Conservation (phyloP, 768 basidiomycete genomes). For the Flagelloscypha sp. region DNA sequence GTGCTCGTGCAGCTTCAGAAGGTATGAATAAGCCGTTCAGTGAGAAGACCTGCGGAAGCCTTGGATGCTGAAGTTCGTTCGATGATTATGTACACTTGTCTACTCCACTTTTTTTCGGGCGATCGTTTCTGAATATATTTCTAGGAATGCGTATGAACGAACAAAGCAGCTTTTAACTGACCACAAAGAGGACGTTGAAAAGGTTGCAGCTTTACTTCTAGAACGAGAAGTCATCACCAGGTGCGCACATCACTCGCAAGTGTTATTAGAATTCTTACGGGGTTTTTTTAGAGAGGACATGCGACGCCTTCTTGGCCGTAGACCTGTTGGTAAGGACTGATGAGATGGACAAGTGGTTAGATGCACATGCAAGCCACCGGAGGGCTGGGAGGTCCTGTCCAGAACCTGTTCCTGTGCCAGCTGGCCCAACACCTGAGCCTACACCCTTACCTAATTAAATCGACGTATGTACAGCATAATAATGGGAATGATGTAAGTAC, state of each 20-base stretch:
- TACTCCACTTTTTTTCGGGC: not conserved
- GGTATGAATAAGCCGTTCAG: constrained; percentile 96
- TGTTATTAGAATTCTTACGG: constrained; percentile 3
- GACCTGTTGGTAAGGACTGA: constrained; percentile 75
- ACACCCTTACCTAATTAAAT: constrained; percentile 41
- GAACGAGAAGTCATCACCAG: constrained; percentile 94
- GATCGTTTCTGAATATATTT: constrained; percentile 5
- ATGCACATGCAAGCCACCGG: constrained; percentile 60
- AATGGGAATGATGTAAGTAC: no score
- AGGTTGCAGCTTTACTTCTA: constrained; percentile 84
- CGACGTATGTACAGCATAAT: no score
- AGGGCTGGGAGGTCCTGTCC: constrained; percentile 45
- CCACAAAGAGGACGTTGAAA: constrained; percentile 84
- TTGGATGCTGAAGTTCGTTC: constrained; percentile 86
- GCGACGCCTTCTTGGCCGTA: constrained; percentile 73
- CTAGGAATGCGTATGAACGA: constrained; percentile 68
- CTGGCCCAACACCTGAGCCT: constrained; percentile 32
- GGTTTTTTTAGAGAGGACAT: constrained; percentile 64
- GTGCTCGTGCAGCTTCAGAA: constrained; percentile 75
- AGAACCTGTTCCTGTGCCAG: constrained; percentile 28
- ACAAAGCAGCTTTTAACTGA: constrained; percentile 75
- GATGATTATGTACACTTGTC: constrained; percentile 73
- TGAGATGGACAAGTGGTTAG: constrained; percentile 98
- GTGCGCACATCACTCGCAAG: constrained; percentile 30
- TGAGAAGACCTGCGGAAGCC: constrained; percentile 93